Percentiles rank a stretch among this genome's conserved stretches.
Evolutionary conservation across 139 green algal genomes (phyloP).

Genomic region (Zygnema circumcarinatum): DNA sequence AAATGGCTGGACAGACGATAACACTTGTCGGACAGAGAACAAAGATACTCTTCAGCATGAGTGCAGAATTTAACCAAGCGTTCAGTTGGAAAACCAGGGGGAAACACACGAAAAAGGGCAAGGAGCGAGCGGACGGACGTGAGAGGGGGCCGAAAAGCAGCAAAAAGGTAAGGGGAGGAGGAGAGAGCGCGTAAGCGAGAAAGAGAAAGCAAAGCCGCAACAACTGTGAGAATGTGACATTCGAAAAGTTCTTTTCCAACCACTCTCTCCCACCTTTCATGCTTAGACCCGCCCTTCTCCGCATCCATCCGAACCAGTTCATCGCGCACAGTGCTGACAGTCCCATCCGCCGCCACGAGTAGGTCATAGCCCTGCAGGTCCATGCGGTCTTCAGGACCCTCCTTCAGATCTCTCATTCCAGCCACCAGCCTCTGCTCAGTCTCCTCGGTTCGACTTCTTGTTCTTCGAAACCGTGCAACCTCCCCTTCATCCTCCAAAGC

Average conservation of each 20-base stretch:
- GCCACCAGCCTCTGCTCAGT: neutral
- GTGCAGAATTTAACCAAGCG: too few species aligned
- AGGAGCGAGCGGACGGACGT: too few species aligned
- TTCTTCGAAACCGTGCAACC: conserved; percentile 1
- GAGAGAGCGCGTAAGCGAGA: neutral
- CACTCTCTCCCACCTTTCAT: neutral
- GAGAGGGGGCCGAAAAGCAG: too few species aligned
- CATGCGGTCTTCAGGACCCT: neutral
- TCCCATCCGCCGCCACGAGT: conserved; percentile 3
- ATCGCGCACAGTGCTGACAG: neutral
- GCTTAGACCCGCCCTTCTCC: neutral
- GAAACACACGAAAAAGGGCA: too few species aligned
- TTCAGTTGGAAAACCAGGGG: too few species aligned
- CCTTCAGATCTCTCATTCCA: neutral
- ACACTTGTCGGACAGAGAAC: too few species aligned
- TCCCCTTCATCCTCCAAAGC: conserved; percentile 3
- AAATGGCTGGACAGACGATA: too few species aligned
- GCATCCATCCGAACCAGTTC: conserved; percentile 13
- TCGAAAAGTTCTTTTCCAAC: too few species aligned
- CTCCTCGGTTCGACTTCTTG: neutral
- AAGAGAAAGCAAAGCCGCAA: neutral
- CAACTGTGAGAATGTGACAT: too few species aligned
- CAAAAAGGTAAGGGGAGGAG: neutral
- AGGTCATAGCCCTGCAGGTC: conserved; percentile 10
- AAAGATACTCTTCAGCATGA: too few species aligned